Evolutionary conservation across 495 filamentous ascomycete species (phyloP), one percentile per base, ranked within the genome.

Genomic region (Hyaloscypha variabilis): DNA sequence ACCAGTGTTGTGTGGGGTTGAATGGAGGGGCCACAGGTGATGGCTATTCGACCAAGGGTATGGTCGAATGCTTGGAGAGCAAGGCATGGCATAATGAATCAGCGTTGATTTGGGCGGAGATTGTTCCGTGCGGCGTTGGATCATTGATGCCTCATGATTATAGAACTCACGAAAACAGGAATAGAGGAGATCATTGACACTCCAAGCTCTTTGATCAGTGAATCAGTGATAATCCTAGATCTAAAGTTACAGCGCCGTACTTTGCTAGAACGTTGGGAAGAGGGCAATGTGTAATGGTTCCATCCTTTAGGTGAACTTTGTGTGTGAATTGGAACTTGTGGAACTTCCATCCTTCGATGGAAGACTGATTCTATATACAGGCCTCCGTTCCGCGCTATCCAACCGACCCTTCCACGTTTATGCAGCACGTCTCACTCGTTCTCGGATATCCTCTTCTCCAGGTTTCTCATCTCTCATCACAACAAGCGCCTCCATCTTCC

Each of bases 401-500:
- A 65, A 65, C 24, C 30, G 49, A 29, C 3, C 23, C 52, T 62
- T 29, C 26, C 14, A 21, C 14, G 42, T 63, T 60, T 51, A 72
- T 67, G 51, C n/a, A 25, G 67, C 63, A 46, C 56, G 54, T 69
- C 63, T 72, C 17, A 86, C 80, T 34, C 78, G 76, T 64, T 76
- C 74, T 66, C 74, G 74, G 42, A 88, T 67, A 62, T 76, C 76
- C 29, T 50, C 71, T 67, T 77, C 77, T 21, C 71, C 76, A 19
- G 81, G 69, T 75, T 79, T 74, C 49, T 73, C 70, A 3, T 71
- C 77, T 58, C 73, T 75, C 68, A 81, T 81, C 2, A 90, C 73
- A 23, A 89, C 85, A 13, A 91, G 82, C 31, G 84, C 85, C 68
- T 84, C 79, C 60, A 83, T 71, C 39, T 77, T 82, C 0, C 82